A percentile compares a stretch with the other conserved stretches of the same genome.
Conservation (phyloP, 1,284 basidiomycete genomes). For the Pisolithus thermaeus region DNA sequence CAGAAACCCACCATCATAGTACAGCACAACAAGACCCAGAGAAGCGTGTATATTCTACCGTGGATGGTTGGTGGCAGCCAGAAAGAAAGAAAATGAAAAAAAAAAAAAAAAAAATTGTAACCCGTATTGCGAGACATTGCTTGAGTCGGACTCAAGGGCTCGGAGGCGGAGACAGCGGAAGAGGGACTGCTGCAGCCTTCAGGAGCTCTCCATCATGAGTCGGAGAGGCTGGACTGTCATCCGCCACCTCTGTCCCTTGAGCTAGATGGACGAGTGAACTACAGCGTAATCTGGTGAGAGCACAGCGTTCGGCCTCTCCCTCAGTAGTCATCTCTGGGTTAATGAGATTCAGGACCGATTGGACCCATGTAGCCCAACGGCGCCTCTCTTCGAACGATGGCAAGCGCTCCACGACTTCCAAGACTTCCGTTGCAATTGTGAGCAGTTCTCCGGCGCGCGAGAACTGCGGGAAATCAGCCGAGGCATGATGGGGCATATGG, state of each 20-base stretch:
- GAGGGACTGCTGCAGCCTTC: no score
- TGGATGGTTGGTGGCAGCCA: no score
- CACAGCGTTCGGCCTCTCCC: background rate
- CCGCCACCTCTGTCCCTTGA: background rate
- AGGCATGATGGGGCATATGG: constrained; percentile 57
- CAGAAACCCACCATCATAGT: no score
- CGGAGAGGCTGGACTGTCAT: background rate
- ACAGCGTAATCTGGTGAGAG: background rate
- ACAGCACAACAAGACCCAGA: no score
- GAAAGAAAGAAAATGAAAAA: no score
- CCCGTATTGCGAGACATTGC: no score
- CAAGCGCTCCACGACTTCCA: constrained; percentile 53
- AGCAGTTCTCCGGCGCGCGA: constrained; percentile 49
- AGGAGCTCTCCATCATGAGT: no score
- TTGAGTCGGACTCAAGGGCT: no score
- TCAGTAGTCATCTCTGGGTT: constrained; percentile 17
- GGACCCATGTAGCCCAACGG: constrained; percentile 56
- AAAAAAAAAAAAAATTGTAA: no score
- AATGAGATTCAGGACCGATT: constrained; percentile 57
- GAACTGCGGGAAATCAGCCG: constrained; percentile 8
- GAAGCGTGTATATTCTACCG: no score
- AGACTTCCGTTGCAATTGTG: constrained; percentile 56
- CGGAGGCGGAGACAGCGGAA: no score
- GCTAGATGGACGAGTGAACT: background rate
- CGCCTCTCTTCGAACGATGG: constrained; percentile 37